Evolutionary conservation across 345 rosid species (phyloP), one percentile per base, ranked within the genome.

Genomic region (Cardamine occulta): DNA sequence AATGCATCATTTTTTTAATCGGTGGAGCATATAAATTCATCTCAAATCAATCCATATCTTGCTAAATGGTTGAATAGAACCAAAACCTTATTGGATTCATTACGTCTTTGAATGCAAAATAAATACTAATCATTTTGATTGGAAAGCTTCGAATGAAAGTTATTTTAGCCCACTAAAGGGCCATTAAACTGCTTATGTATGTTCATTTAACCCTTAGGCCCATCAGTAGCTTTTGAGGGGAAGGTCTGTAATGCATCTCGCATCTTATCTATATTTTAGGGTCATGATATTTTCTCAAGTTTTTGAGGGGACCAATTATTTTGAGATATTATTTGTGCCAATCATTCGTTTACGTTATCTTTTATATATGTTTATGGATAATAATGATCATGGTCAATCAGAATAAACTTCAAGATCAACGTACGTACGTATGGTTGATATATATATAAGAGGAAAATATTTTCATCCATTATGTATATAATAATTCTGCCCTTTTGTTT

Each of bases 221-320:
- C 28, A 26, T 26, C 28, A 26, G 28, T 26, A 2, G 28, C 28
- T 21, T n/a, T n/a, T n/a, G n/a, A n/a, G n/a, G n/a, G 66, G 58
- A 28, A 26, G 14, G 13, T 72, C 7, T 48, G 53, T 40, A 19
- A 3, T 64, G 29, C 49, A 51, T 75, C 1, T 21, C 74, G 39
- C 66, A 68, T 68, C 74, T 76, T 76, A 76, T 76, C 80, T 68
- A 68, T 60, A 12, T 76, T 70, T 76, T 70, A 76, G 26, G 80
- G 75, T 76, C 53, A 15, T 55, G 8, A 53, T 40, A 40, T 28
- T 68, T 57, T 75, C 29, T 19, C 34, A 23, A 32, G 31, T 57
- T 23, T 24, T 7, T 17, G 6, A 15, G 44, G 65, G 52, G 74
- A 76, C 66, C 71, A 47, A 5, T 70, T 54, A 5, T 32, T 47